Evolutionary conservation across 1,284 basidiomycete species (phyloP).

Genomic region (Malassezia psittaci): DNA sequence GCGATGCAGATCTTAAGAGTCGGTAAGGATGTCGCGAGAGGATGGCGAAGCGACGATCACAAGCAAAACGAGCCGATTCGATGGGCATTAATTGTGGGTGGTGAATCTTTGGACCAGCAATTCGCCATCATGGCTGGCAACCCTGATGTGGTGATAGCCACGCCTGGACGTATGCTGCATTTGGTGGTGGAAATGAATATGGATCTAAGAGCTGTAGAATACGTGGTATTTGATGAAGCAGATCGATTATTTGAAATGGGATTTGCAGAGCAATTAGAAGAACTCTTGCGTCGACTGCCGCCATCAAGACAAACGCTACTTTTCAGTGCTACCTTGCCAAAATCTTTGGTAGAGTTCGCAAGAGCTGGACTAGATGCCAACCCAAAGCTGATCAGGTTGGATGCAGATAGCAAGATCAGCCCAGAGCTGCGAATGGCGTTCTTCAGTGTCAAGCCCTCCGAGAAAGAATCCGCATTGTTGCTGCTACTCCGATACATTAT

Average conservation of each 20-base stretch:
- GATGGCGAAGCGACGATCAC: conserved; percentile 54
- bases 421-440: conserved; percentile 86
- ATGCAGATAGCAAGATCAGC: conserved; percentile 91
- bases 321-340: conserved; percentile 92
- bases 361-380: conserved; percentile 80
- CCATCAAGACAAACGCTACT: conserved; percentile 76
- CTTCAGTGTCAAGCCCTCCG: conserved; percentile 79
- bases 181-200: conserved; percentile 93
- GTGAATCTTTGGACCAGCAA: conserved; percentile 89
- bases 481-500: conserved; percentile 77
- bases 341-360: conserved; percentile 90
- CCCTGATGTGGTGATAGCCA: conserved; percentile 63
- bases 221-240: conserved; percentile 94
- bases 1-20: conserved; percentile 88
- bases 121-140: conserved; percentile 89
- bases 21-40: conserved; percentile 80
- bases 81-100: conserved; percentile 92
- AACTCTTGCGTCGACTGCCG: conserved; percentile 80
- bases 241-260: conserved; percentile 97
- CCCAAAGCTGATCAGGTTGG: conserved; percentile 85
- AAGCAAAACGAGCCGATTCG: conserved; percentile 58
- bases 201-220: conserved; percentile 76
- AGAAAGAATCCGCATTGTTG: conserved; percentile 87
- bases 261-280: conserved; percentile 80
- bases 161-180: conserved; percentile 91